Base-by-base conservation (phyloP, 1,284 basidiomycete genomes). In the Microbotryum scabiosae region DNA sequence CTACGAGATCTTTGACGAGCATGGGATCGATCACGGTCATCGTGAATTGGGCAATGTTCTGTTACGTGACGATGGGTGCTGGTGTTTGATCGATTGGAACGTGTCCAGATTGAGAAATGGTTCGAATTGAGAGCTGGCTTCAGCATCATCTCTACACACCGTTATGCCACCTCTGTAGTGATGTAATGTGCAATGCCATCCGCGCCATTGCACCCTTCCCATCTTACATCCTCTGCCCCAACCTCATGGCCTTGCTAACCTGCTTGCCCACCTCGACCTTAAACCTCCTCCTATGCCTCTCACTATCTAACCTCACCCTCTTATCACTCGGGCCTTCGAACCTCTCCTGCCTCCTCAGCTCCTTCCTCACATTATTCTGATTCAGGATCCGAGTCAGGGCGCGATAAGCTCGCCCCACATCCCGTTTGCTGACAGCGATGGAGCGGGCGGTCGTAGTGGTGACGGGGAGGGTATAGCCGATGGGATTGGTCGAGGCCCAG, bases 251-350 rank as follows among this genome's bases (percentile, higher is more conserved):
- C 21, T 63, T 46, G 8, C 41, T 21, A 47, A 69, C 65, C 30
- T 65, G 63, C 53, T 65, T 67, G 10, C 65, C 67, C 7, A 69
- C 67, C 9, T 62, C 67, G 43, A 67, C 61, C 61, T 67, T 65
- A 61, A 69, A 69, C 63, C 65, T 53, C 44, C 63, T 55, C 44
- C 67, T 50, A 54, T 69, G 67, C 51, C 67, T 54, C 59, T 69
- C 67, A 16, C 48, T 53, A 51, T 65, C 64, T 43, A 67, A 55
- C 51, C 67, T 51, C 16, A 64, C 62, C 41, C 67, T 55, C 59
- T 63, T 65, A 53, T 69, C 60, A 21, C 63, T 63, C 57, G 57
- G 57, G 4, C 59, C 46, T 61, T 69, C 67, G 41, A 67, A 69
- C 51, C 67, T 46, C 41, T 66, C 65, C 53, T 64, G 62, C 26